Conservation (phyloP, 495 filamentous ascomycete species). For the Penicillium roqueforti region DNA sequence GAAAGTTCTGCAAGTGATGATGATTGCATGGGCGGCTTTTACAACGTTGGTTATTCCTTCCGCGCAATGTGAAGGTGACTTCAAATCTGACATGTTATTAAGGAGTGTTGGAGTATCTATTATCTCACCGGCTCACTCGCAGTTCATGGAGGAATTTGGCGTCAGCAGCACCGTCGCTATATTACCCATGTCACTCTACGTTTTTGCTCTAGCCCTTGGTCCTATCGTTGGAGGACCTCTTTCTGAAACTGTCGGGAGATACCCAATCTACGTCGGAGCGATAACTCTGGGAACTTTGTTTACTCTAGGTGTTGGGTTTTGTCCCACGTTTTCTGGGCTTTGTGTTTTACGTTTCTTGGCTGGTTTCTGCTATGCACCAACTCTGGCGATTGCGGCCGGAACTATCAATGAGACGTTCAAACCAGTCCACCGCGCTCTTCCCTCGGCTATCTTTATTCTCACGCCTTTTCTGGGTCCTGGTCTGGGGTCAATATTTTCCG, state of each 20-base stretch:
- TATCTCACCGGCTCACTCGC: constrained; percentile 41
- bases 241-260: constrained; percentile 56
- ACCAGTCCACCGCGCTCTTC: constrained; percentile 30
- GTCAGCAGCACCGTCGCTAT: constrained; percentile 49
- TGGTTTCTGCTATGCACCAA: constrained; percentile 44
- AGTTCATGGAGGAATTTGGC: constrained; percentile 44
- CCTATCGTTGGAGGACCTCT: constrained; percentile 57
- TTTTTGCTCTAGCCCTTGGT: constrained; percentile 54
- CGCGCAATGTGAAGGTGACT: not conserved
- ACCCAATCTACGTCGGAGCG: constrained; percentile 51
- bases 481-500: constrained; percentile 32
- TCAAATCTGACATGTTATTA: not conserved
- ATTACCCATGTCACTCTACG: constrained; percentile 52
- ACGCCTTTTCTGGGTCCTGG: constrained; percentile 36
- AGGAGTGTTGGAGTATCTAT: constrained; percentile 55
- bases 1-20: constrained; percentile 17
- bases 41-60: constrained; percentile 15
- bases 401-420: constrained; percentile 45
- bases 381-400: constrained; percentile 40
- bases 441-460: constrained; percentile 33
- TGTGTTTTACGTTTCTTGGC: constrained; percentile 59
- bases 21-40: constrained; percentile 20
- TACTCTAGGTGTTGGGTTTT: constrained; percentile 57
- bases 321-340: constrained; percentile 51
- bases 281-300: constrained; percentile 55